phyloP scores from a whole-genome alignment of 352 stramenopile genomes.

The Stramenopiles sp. region DNA sequence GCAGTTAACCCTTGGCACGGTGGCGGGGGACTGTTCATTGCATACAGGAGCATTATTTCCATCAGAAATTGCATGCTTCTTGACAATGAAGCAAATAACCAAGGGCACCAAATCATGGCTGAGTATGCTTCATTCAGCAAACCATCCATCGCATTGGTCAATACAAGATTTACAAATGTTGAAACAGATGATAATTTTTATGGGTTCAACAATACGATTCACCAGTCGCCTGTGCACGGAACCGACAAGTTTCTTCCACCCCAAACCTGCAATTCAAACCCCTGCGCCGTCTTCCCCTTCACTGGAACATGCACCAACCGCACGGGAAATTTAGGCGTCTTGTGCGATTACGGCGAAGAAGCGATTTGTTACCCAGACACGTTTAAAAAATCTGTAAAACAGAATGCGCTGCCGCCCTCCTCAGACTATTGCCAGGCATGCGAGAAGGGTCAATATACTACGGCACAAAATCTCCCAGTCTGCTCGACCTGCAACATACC shows the following conservation, averaged over 20 bases:
- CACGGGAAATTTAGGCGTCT: background rate
- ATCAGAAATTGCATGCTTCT: background rate
- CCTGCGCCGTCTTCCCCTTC: slow-evolving; percentile 6
- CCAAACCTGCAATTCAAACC: background rate
- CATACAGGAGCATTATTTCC: background rate
- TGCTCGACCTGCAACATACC: background rate
- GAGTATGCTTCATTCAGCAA: background rate
- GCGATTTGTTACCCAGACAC: too few species aligned
- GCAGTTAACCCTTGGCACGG: background rate
- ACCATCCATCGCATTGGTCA: background rate
- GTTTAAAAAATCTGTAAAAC: too few species aligned
- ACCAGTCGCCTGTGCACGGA: background rate
- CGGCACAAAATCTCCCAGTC: too few species aligned
- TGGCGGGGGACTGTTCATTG: background rate
- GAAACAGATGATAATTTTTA: slow-evolving; percentile 5
- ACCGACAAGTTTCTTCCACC: background rate
- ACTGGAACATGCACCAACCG: slow-evolving; percentile 1
- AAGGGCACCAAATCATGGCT: background rate
- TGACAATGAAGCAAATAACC: background rate
- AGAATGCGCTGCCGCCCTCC: too few species aligned
- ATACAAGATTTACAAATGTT: slow-evolving; percentile 11
- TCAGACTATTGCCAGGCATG: too few species aligned
- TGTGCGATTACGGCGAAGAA: too few species aligned
- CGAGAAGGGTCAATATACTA: too few species aligned
- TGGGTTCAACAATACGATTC: background rate